phyloP scores from a whole-genome alignment of 1,139 yeast genomes.

The Pichia cactophila region DNA sequence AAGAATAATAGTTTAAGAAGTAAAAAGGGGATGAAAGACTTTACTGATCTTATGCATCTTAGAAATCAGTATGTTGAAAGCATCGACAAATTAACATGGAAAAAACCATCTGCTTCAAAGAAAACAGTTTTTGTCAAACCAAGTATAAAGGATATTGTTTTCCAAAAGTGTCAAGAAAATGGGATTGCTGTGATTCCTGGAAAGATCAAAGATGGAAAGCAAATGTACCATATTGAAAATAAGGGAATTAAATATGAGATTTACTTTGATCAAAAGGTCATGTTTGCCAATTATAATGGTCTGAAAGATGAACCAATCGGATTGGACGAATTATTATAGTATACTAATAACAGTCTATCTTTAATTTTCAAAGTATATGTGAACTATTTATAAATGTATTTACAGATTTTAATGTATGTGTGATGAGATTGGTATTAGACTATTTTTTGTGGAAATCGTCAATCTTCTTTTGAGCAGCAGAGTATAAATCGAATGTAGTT shows the following conservation, averaged over 20 bases:
- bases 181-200: constrained; percentile 4
- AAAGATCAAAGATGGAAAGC: constrained; percentile 3
- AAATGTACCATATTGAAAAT: not conserved
- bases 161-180: constrained; percentile 2
- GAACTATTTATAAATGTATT: not conserved
- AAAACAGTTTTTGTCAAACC: not conserved
- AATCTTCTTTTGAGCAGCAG: constrained; percentile 17
- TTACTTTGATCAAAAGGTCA: constrained; percentile 3
- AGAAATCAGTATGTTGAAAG: not conserved
- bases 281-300: constrained; percentile 18
- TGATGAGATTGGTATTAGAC: too few relatives aligned
- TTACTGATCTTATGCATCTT: not conserved
- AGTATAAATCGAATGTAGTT: constrained; percentile 13
- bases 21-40: not conserved
- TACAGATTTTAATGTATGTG: not conserved
- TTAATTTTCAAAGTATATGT: not conserved
- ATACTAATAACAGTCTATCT: not conserved
- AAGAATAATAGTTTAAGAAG: not conserved
- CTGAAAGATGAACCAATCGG: constrained; percentile 24
- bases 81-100: not conserved
- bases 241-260: not conserved
- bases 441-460: constrained; percentile 16
- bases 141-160: constrained; percentile 10
- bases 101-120: not conserved
- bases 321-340: constrained; percentile 21